Base-by-base conservation (phyloP, 768 basidiomycete genomes). In the Leccinum barrowsii region DNA sequence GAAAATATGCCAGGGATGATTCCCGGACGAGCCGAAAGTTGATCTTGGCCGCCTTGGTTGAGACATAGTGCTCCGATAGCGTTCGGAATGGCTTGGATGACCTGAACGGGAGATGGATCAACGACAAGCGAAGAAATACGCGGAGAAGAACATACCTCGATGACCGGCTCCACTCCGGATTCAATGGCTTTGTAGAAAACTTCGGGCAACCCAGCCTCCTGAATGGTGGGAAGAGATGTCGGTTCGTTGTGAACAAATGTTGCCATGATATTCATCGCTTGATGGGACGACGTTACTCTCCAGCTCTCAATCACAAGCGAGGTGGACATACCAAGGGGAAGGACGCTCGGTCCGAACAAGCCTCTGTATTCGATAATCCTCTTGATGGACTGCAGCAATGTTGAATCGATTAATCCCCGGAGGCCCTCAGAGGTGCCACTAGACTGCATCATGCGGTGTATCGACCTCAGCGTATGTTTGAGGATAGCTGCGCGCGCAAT, bases 241-340 rank as follows among this genome's bases (percentile, higher is more conserved):
- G 97, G 97, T 72, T 99, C 97, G 63, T 98, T 99, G 78, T 99
- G 96, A 8, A 98, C 87, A 73, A 98, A 98, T 0, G 94, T 94
- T 13, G 94, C 86, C 87, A 97, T 92, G 67, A 94, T 89, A 70
- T 95, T 94, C 77, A 95, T 92, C 5, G 92, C 94, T 65, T 55
- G 32, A 8, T 55, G 34, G 4, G 55, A 21, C 6, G 35, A 34
- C 17, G 63, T 68, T 54, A 68, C 32, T 58, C 40, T 35, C 30
- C 30, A 50, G n/a, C 17, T 51, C 4, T 52, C 12, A 2, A 50
- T 19, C 4, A 28, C 19, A 42, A 59, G 50, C 15, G 28, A 26
- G 48, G 32, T 34, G 19, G 47, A 76, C 84, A 35, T 72, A 94
- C 94, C 90, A 47, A 94, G 78, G 2, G 92, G 89, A 47, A 95